Base-by-base conservation (phyloP, 345 rosid genomes). In the Erodium maritimum region DNA sequence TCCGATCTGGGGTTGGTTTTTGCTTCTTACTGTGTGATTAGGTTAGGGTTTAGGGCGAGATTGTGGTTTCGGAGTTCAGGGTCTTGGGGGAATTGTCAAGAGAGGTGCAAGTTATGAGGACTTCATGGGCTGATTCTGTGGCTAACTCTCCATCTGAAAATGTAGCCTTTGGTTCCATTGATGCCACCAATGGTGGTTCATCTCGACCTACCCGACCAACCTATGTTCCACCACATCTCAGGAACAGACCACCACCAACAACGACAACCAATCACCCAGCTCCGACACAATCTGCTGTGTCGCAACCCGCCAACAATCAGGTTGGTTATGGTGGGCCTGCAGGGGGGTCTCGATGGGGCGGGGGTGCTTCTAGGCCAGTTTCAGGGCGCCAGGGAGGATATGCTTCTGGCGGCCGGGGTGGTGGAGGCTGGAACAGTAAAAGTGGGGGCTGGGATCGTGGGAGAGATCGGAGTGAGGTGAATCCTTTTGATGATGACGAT, bases 41-140 rank as follows among this genome's bases (percentile, higher is more conserved):
- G 48, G 48, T 42, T 42, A 42, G 48, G 48, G 48, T 42, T 42
- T 42, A 10, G 48, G 48, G 17, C 14, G 48, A 2, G 48, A 42
- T 42, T 42, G 48, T 10, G 48, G n/a, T 29, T 5, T 29, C 37
- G 5, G 1, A 29, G 9, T 29, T 29, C 37, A 29, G 37, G 37
- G 37, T 29, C 37, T 29, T 29, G 8, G 9, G 37, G 37, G 8
- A 6, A 29, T 29, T 11, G 37, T 29, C 37, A 29, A 42, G 48
- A 42, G 17, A 14, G 48, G 17, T 42, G 16, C 14, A 42, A 14
- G 48, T 54, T 70, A 81, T 65, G 58, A 67, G 72, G 23, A 62
- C 74, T 33, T 76, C 83, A 64, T 77, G 86, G 86, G 83, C 86
- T 46, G 86, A 81, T 78, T 69, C 69, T 52, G 75, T 73, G 42